Evolutionary conservation across 441 rosid species (phyloP).

Genomic region (Syzygium syzygioides): DNA sequence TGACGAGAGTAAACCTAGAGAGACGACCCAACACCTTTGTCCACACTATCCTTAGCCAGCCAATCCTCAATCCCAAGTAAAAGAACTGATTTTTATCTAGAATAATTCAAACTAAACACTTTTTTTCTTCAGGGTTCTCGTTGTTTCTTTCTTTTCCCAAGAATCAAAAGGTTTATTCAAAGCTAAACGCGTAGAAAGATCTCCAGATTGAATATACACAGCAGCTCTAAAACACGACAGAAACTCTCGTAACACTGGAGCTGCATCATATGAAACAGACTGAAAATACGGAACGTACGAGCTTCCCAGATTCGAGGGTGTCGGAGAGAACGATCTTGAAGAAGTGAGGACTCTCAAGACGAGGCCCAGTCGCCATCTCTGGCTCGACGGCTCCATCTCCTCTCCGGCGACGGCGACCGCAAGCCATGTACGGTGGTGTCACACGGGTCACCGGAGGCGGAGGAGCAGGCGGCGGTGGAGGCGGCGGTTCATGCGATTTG

Average conservation of each 20-base stretch:
- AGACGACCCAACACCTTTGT: background rate
- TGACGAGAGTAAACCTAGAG: background rate
- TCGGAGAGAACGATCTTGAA: background rate
- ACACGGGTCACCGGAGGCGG: background rate
- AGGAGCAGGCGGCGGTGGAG: background rate
- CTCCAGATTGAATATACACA: background rate
- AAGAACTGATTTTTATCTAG: background rate
- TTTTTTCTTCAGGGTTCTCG: background rate
- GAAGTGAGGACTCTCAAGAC: background rate
- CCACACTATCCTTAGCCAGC: background rate
- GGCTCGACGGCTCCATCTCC: background rate
- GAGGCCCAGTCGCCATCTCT: background rate
- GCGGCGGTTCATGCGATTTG: background rate
- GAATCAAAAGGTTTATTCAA: background rate
- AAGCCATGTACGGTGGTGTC: background rate
- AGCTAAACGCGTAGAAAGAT: background rate
- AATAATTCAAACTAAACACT: background rate
- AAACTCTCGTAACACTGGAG: background rate
- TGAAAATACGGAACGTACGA: background rate
- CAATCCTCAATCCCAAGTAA: background rate
- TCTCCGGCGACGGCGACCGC: background rate
- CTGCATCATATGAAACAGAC: background rate
- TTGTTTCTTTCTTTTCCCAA: background rate
- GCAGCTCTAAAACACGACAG: background rate
- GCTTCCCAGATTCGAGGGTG: background rate